Evolutionary conservation across 768 basidiomycete species (phyloP), one percentile per base, ranked within the genome.

Genomic region (Suillus ampliporus): DNA sequence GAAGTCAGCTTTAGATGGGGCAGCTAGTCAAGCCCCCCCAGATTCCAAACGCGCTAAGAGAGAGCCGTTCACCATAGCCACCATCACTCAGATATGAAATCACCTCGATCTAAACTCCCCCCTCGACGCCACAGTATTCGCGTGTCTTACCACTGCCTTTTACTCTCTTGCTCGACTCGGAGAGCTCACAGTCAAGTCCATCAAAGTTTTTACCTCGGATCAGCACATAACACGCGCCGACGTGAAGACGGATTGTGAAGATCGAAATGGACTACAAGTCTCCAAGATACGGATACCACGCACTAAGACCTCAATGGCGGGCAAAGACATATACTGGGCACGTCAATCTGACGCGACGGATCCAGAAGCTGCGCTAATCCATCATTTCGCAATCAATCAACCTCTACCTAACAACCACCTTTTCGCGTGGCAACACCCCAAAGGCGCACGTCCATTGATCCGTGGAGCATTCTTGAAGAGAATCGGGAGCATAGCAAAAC

Each of bases 401-500:
- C 43, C 43, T 4, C 4, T n/a, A 44, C 59, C 41, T 0, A 26
- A 67, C 5, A 57, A 37, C 5, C 76, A 68, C 15, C 70, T 81
- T 0, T 80, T 80, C 56, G 34, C 75, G 0, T 78, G 75, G 64
- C 47, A 41, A 4, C 52, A 65, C 47, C 50, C 54, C 8, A 46
- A 61, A 13, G 54, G 53, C 28, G 50, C 56, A n/a, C 53, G 64
- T 2, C 68, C 76, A 0, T 72, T 79, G 17, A 77, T 72, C 1
- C 68, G 68, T 34, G 26, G 35, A 1, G 66, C 64, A 3, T 74
- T 78, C 54, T 48, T 75, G 14, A 35, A 60, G 4, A 60, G 63
- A 0, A 43, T 78, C 11, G 60, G 57, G 3, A n/a, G 4, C 5
- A 66, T 69, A 0, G 62, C 67, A 10, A 19, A 37, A 3, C 56